These are phyloP conservation scores for Rostrohypoxylon terebratum DNA, from an alignment of 495 filamentous ascomycete species.

Conservation along the genomic window DNA sequence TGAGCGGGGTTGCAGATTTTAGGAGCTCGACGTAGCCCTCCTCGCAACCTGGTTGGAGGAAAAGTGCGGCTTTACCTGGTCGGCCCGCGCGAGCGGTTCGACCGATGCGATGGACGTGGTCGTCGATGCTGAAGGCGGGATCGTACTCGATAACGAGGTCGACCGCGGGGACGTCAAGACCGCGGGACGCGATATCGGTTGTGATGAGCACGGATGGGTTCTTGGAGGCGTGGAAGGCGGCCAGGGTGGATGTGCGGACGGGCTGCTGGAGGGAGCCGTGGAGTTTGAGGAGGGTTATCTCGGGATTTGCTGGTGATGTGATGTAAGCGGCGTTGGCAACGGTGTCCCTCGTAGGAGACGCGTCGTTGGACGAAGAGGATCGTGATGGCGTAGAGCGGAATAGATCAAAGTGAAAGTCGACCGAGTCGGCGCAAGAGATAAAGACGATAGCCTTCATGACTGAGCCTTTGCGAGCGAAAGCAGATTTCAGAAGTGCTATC, in stretches of 20 bases:
- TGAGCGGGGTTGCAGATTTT: conserved; percentile 55
- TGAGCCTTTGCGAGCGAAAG: conserved; percentile 86
- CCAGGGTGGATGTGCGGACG: conserved; percentile 84
- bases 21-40: conserved; percentile 88
- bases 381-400: conserved; percentile 67
- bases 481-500: conserved; percentile 81
- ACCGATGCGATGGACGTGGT: conserved; percentile 94
- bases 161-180: conserved; percentile 92
- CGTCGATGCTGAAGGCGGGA: conserved; percentile 87
- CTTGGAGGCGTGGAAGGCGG: conserved; percentile 73
- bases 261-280: conserved; percentile 94
- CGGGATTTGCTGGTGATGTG: conserved; percentile 62
- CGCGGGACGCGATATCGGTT: conserved; percentile 94
- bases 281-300: conserved; percentile 80
- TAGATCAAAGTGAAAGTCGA: conserved; percentile 96
- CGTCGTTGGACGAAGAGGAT: conserved; percentile 40
- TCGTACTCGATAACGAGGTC: conserved; percentile 96
- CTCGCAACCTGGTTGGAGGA: conserved; percentile 89
- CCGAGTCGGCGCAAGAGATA: conserved; percentile 94
- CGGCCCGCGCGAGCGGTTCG: conserved; percentile 93
- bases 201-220: conserved; percentile 85
- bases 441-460: conserved; percentile 97
- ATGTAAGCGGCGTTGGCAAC: conserved; percentile 59
- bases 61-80: conserved; percentile 86
- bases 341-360: conserved; percentile 53